These are phyloP conservation scores for Aspergillus chevalieri DNA, from an alignment of 2,329 filamentous ascomycete genomes.

Conservation along the genomic window DNA sequence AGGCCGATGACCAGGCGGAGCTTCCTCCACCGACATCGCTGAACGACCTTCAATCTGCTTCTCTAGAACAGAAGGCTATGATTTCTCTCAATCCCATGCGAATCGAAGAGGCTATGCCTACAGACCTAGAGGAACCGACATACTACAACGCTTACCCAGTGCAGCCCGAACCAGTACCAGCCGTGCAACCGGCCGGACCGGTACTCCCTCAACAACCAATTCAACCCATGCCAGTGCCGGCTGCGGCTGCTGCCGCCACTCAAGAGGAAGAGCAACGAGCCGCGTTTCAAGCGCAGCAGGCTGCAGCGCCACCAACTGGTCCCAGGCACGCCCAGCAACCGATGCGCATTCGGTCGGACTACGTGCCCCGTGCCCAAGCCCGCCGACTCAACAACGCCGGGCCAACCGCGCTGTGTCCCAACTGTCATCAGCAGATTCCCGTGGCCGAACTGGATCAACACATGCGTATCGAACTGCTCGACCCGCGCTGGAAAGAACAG, in stretches of 20 bases:
- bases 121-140: conserved; percentile 55
- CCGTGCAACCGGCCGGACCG: conserved; percentile 16
- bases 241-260: conserved; percentile 13
- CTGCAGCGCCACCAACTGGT: conserved; percentile 72
- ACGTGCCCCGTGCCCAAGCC: conserved; percentile 76
- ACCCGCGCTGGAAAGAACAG: conserved; percentile 94
- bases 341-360: conserved; percentile 91
- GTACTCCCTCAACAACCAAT: conserved; percentile 21
- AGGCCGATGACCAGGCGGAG: conserved; percentile 76
- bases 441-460: conserved; percentile 84
- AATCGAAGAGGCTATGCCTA: conserved; percentile 92
- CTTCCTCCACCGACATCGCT: conserved; percentile 85
- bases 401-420: conserved; percentile 68
- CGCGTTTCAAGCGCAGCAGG: conserved; percentile 57
- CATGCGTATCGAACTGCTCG: conserved; percentile 89
- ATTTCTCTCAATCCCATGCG: conserved; percentile 76
- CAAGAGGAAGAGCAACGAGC: conserved; percentile 55
- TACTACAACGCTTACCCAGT: conserved; percentile 48
- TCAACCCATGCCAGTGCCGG: conserved; percentile 25
- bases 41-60: conserved; percentile 87
- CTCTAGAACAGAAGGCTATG: conserved; percentile 88
- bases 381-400: conserved; percentile 63
- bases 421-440: conserved; percentile 86
- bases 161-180: conserved; percentile 30
- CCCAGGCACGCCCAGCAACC: conserved; percentile 57